These are phyloP conservation scores for Calycina marina DNA, from an alignment of 2,329 filamentous ascomycete genomes.

Conservation along the genomic window DNA sequence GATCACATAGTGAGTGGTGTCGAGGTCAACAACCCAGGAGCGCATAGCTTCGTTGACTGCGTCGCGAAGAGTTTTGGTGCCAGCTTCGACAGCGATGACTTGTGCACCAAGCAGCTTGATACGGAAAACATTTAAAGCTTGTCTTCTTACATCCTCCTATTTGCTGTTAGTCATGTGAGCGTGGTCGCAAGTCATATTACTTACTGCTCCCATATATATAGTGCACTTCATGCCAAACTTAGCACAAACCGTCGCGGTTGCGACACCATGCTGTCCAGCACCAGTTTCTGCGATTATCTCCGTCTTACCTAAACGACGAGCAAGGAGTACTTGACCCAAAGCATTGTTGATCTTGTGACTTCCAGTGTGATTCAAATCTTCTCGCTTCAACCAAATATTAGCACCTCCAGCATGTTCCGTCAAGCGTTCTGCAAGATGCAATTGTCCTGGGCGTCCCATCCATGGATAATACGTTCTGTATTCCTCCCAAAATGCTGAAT, in stretches of 20 bases:
- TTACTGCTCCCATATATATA: slow-evolving; percentile 81
- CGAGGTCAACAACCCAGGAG: slow-evolving; percentile 83
- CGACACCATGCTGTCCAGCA: slow-evolving; percentile 93
- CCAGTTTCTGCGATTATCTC: slow-evolving; percentile 97
- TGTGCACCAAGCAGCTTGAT: slow-evolving; percentile 92
- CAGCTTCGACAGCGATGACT: slow-evolving; percentile 85
- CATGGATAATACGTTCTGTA: slow-evolving; percentile 92
- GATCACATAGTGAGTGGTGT: slow-evolving; percentile 96
- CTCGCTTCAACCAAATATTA: slow-evolving; percentile 94
- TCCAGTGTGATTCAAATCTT: slow-evolving; percentile 95
- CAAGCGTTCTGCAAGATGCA: slow-evolving; percentile 78
- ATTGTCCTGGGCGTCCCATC: slow-evolving; percentile 86
- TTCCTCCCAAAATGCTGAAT: slow-evolving; percentile 92
- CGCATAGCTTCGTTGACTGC: slow-evolving; percentile 93
- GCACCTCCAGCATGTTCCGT: slow-evolving; percentile 83
- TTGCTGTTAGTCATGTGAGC: slow-evolving; percentile 8
- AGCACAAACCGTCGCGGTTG: slow-evolving; percentile 91
- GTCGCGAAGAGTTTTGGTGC: slow-evolving; percentile 67
- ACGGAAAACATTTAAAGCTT: slow-evolving; percentile 95
- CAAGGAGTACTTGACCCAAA: slow-evolving; percentile 80
- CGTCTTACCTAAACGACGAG: slow-evolving; percentile 77
- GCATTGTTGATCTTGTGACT: slow-evolving; percentile 99
- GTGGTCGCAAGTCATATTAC: too few relatives aligned
- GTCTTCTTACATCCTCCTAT: slow-evolving; percentile 78
- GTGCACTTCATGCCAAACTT: slow-evolving; percentile 98